Base-by-base conservation (phyloP, 176 grass and related monocot genomes). In the Phoenix dactylifera region DNA sequence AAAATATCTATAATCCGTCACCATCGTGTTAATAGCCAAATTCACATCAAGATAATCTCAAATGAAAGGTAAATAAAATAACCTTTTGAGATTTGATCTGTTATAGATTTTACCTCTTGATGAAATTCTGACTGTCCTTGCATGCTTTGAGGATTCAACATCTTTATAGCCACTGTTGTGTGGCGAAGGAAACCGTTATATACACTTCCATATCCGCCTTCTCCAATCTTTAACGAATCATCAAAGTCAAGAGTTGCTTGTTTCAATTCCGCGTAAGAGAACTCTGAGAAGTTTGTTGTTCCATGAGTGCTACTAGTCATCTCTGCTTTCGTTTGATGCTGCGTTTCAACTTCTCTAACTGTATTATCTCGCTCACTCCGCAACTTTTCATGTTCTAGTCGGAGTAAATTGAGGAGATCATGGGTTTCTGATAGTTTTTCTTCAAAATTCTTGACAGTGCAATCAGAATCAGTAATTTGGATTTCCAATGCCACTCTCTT, bases 81-180 rank as follows among this genome's bases (percentile, higher is more conserved):
- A 44, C 7, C 10, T 44, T 44, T 9, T 14, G 35, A 44, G 35
- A 9, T 44, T 44, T 44, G 35, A 44, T 44, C 10, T 44, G 35
- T 3, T 12, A 6, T 12, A 44, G 35, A 44, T 44, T 51, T 54
- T 65, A 79, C 88, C 88, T 91, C 88, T 83, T 91, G 68, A 69
- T 77, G 77, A 55, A 91, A 91, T 53, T 86, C 83, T 3, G 69
- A 76, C 18, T 65, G 61, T 54, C 77, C 74, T 62, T 91, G 76
- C 51, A 49, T 71, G 15, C 61, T 75, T 80, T 91, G 53, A 22
- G 70, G 62, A 68, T 83, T 80, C 51, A 91, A 68, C 59, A 74
- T 76, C 76, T 86, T 91, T 83, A 91, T 80, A 54, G 83, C 88
- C 39, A 91, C 83, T 14, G 60, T 73, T 51, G 66, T 83, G 59